Evolutionary conservation across 2,329 filamentous ascomycete species (phyloP).

Genomic region (Daldinia sp.): DNA sequence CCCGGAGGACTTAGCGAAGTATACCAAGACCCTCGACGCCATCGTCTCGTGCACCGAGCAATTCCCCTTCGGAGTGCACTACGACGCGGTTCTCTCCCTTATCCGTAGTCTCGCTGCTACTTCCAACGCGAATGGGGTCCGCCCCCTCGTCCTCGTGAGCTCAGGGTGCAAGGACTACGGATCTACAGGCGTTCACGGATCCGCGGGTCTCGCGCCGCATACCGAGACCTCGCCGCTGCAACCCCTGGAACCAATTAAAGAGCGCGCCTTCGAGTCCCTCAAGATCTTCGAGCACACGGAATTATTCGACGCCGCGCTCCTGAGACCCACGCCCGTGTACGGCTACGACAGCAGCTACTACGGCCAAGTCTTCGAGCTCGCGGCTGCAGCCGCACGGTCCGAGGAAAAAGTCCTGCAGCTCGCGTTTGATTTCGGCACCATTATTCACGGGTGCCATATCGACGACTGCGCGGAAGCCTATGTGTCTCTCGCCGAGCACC

Average conservation of each 20-base stretch:
- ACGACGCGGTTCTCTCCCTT: conserved; percentile 53
- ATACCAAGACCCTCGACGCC: conserved; percentile 55
- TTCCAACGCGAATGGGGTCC: conserved; percentile 52
- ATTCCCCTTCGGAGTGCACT: conserved; percentile 56
- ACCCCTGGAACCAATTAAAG: conserved; percentile 44
- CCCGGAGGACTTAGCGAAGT: conserved; percentile 46
- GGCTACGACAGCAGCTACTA: conserved; percentile 61
- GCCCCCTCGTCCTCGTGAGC: conserved; percentile 59
- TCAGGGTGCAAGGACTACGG: conserved; percentile 66
- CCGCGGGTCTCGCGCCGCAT: conserved; percentile 55
- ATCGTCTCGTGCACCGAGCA: conserved; percentile 60
- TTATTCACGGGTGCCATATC: conserved; percentile 62
- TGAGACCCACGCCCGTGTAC: conserved; percentile 62
- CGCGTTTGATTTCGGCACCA: conserved; percentile 52
- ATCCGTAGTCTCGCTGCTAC: conserved; percentile 52
- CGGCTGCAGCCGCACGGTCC: conserved; percentile 43
- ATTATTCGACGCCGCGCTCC: conserved; percentile 58
- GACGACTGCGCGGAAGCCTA: conserved; percentile 65
- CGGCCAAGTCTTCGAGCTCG: conserved; percentile 54
- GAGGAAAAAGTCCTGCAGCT: conserved; percentile 48
- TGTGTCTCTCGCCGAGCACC: conserved; percentile 57
- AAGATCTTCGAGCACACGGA: conserved; percentile 55
- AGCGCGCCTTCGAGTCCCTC: conserved; percentile 52
- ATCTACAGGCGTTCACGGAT: conserved; percentile 51
- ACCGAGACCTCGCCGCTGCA: conserved; percentile 58